Percentiles rank a stretch among this genome's conserved stretches.
phyloP scores from a whole-genome alignment of 306 rosid genomes.

The Prunus campanulata region DNA sequence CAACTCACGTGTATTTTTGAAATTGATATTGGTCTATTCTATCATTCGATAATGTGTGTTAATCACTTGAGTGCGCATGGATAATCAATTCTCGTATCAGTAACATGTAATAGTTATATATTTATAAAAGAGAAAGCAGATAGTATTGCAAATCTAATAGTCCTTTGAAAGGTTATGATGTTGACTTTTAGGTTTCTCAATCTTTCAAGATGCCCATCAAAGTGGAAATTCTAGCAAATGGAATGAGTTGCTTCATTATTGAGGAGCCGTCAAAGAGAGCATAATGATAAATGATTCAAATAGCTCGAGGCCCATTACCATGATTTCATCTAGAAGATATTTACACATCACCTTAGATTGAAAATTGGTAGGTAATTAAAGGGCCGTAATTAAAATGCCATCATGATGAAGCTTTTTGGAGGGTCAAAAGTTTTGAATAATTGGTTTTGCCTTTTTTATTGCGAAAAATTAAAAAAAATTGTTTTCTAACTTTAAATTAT shows the following conservation, averaged over 20 bases:
- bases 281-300: background rate
- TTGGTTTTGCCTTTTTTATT: background rate
- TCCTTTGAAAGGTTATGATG: background rate
- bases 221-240: background rate
- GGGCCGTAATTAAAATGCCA: background rate
- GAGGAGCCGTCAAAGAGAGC: slow-evolving; percentile 2
- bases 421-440: slow-evolving; percentile 18
- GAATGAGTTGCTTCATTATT: background rate
- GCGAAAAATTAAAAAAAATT: too few species aligned
- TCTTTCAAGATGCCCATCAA: background rate
- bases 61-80: too few species aligned
- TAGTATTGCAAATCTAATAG: background rate
- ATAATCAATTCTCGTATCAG: too few species aligned
- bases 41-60: too few species aligned
- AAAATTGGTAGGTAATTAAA: background rate
- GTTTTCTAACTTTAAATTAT: background rate
- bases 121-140: too few species aligned
- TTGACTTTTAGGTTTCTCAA: background rate
- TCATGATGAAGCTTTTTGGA: slow-evolving; percentile 6
- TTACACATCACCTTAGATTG: slow-evolving; percentile 14
- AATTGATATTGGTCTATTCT: background rate
- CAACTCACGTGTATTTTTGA: background rate
- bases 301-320: background rate
- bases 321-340: slow-evolving; percentile 23
- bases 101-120: too few species aligned